These are phyloP conservation scores for Fusarium paranaense DNA, from an alignment of 2,329 filamentous ascomycete species.

Conservation along the genomic window DNA sequence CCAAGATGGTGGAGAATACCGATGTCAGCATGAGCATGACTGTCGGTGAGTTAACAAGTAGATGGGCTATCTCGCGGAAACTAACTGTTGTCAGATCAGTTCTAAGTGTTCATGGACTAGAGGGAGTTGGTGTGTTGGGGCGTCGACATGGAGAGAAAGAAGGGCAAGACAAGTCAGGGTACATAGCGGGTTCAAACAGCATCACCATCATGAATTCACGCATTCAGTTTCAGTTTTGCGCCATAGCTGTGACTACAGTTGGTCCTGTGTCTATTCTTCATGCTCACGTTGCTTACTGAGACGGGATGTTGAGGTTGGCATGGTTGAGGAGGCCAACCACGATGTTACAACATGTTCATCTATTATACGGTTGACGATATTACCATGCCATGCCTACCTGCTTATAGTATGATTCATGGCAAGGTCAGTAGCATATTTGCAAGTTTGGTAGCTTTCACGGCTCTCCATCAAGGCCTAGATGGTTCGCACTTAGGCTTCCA, in stretches of 20 bases:
- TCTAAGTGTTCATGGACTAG: constrained; percentile 23
- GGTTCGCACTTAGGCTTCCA: not conserved
- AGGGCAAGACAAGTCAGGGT: constrained; percentile 15
- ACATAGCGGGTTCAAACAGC: constrained; percentile 41
- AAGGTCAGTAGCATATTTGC: not conserved
- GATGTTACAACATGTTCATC: not conserved
- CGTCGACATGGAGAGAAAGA: constrained; percentile 12
- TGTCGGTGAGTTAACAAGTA: constrained; percentile 63
- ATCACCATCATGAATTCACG: constrained; percentile 43
- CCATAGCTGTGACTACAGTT: not conserved
- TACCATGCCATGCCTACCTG: not conserved
- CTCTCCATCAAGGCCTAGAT: not conserved
- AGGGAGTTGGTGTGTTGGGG: constrained; percentile 3
- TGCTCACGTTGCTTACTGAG: not conserved
- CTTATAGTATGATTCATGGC: not conserved
- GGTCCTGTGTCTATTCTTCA: not conserved
- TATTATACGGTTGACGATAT: not conserved
- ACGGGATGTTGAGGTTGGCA: not conserved
- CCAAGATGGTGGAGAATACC: constrained; percentile 98
- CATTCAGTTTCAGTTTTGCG: constrained; percentile 24
- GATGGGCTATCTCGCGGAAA: too few species aligned
- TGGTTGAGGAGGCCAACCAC: not conserved
- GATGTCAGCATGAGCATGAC: constrained; percentile 82
- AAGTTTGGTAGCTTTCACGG: not conserved
- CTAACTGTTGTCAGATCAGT: constrained; percentile 38